phyloP scores from a whole-genome alignment of 2,329 filamentous ascomycete species.

The Xylaria sp. region DNA sequence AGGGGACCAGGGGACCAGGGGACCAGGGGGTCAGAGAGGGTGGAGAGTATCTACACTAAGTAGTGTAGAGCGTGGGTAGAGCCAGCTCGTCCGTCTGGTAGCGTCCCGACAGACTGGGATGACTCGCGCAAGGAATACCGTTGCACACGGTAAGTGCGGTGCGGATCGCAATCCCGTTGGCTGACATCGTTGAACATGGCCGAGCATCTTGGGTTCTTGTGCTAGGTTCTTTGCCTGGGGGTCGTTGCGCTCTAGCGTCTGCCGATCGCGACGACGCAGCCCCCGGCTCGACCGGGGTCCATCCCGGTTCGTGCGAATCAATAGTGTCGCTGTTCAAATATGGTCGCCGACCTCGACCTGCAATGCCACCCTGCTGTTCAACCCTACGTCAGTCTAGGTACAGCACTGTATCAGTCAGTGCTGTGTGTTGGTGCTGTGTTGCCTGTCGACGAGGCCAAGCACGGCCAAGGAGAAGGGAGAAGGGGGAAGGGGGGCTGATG shows the following conservation, averaged over 20 bases:
- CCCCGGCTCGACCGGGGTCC: constrained; percentile 10
- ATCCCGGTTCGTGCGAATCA: constrained; percentile 25
- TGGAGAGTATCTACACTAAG: no score
- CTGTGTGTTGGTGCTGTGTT: not conserved
- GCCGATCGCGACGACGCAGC: constrained; percentile 22
- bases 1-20: no score
- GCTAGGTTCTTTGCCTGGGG: no score
- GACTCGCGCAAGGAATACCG: constrained; percentile 34
- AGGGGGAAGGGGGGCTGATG: no score
- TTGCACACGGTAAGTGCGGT: constrained; percentile 29
- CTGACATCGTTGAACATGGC: constrained; percentile 24
- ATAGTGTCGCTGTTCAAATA: constrained; percentile 25
- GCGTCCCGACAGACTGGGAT: constrained; percentile 35
- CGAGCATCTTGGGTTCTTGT: constrained; percentile 4
- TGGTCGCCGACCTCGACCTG: constrained; percentile 30
- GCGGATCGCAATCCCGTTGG: constrained; percentile 33
- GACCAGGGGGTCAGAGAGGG: no score
- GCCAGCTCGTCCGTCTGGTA: no score
- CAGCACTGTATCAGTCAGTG: not conserved
- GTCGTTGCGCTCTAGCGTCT: constrained; percentile 24
- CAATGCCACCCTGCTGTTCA: constrained; percentile 25
- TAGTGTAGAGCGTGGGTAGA: no score
- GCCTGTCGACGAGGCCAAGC: not conserved
- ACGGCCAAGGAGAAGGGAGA: no score
- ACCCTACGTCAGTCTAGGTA: constrained; percentile 12